Evolutionary conservation across 2,329 filamentous ascomycete species (phyloP), one percentile per base, ranked within the genome.

Genomic region (Periglandula ipomoeae): DNA sequence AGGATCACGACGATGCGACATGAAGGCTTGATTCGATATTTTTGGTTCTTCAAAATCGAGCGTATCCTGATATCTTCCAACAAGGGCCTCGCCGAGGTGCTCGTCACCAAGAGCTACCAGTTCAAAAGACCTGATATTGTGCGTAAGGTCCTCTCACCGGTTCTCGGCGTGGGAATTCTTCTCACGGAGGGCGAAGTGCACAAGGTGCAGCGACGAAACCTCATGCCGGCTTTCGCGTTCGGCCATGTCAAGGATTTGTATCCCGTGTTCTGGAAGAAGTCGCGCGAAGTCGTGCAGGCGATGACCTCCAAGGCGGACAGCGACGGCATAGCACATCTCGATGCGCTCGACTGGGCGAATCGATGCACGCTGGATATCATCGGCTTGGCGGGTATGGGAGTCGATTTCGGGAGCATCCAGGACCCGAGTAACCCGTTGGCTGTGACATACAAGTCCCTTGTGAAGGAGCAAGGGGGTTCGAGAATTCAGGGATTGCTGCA

Each of bases 151-250:
- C 68, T 91, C 4, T 78, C 75, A 2, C 73, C 79, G 20, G 71
- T 89, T 23, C 71, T 91, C 11, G 85, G 88, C 9, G 68, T 83
- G 11, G 86, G 87, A 9, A 70, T 91, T 13, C 67, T 96, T 34
- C 70, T 96, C 10, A 86, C 88, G 2, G 90, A 96, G 65, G 90
- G 90, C n/a, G 87, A 94, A 11, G 87, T 90, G 59, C 91, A 96
- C 65, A 93, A 85, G 69, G 70, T 79, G 58, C 86, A 89, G 68
- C 78, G 90, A 42, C 89, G 86, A 62, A 82, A 84, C 50, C 76
- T 95, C 17, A 80, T 84, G 69, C 89, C 89, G 0, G 87, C 88
- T 2, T 95, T 95, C 64, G 76, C 82, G n/a, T 94, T 88, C 60
- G 79, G 89, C 20, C 87, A 94, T 58, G 73, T 95, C 62, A 94